A percentile compares a stretch with the other conserved stretches of the same genome.
These are phyloP conservation scores for Pistacia vera DNA, from an alignment of 345 rosid species.

Conservation along the genomic window DNA sequence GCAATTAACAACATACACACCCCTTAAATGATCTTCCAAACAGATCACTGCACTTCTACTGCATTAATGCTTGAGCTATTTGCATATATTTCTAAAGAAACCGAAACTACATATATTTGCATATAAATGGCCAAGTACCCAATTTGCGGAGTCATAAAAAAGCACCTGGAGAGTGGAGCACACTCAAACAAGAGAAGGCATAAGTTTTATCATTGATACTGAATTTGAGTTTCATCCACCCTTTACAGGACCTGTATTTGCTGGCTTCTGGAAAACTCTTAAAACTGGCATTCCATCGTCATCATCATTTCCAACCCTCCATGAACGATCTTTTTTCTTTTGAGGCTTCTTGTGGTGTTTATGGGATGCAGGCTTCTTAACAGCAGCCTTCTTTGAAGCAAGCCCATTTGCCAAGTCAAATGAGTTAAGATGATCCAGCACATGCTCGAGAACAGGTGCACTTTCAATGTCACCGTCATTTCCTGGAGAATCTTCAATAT, in stretches of 20 bases:
- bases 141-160: neutral
- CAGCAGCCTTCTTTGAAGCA: constrained; percentile 40
- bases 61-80: neutral
- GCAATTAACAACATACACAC: neutral
- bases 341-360: constrained; percentile 81
- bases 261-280: constrained; percentile 65
- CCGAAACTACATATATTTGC: neutral
- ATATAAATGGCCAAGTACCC: neutral
- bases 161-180: neutral
- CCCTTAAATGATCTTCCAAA: neutral
- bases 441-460: constrained; percentile 47
- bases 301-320: constrained; percentile 66
- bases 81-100: neutral
- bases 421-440: constrained; percentile 70
- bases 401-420: constrained; percentile 79
- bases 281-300: constrained; percentile 79
- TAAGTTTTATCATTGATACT: neutral
- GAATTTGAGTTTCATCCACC: constrained; percentile 32
- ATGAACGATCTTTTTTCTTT: constrained; percentile 61
- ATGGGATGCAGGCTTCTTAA: constrained; percentile 56
- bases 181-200: neutral
- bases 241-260: constrained; percentile 50
- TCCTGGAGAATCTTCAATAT: constrained; percentile 34
- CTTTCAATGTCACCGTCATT: constrained; percentile 23
- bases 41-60: constrained; percentile 7